Conservation (phyloP, 805 yeast genomes). For the Scheffersomyces ergatensis region DNA sequence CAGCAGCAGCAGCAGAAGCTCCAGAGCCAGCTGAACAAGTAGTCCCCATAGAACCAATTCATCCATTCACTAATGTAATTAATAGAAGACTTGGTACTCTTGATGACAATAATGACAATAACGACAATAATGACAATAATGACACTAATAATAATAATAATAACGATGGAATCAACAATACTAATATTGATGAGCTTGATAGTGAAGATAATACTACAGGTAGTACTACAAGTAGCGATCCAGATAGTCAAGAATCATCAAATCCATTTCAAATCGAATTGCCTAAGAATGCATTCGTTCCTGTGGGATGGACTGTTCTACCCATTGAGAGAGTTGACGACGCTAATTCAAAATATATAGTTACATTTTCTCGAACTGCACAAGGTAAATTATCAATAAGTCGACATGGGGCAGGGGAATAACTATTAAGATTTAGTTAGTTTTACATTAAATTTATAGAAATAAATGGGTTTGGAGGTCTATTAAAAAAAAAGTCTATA, state of each 20-base stretch:
- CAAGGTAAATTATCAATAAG: constrained; percentile 12
- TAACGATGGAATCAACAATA: not conserved
- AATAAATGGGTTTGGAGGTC: too few relatives aligned
- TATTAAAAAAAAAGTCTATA: not conserved
- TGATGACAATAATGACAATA: not conserved
- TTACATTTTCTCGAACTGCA: constrained; percentile 15
- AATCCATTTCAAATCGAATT: constrained; percentile 10
- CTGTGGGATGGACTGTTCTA: constrained; percentile 28
- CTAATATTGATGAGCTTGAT: constrained; percentile 1
- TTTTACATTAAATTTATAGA: too few relatives aligned
- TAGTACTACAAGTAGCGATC: not conserved
- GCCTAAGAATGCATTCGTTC: constrained; percentile 23
- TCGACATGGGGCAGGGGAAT: too few relatives aligned
- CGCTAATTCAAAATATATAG: constrained; percentile 7
- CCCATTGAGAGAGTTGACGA: constrained; percentile 15
- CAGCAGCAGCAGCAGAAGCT: not conserved
- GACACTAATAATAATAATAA: not conserved
- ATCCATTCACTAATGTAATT: not conserved
- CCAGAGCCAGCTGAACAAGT: not conserved
- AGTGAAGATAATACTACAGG: constrained; percentile 2
- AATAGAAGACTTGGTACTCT: not conserved
- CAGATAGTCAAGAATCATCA: constrained; percentile 6
- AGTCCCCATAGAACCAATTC: not conserved
- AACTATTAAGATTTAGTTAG: too few relatives aligned
- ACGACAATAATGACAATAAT: not conserved